Evolutionary conservation across 2,329 filamentous ascomycete species (phyloP), one percentile per base, ranked within the genome.

Genomic region (Madurella fahalii): DNA sequence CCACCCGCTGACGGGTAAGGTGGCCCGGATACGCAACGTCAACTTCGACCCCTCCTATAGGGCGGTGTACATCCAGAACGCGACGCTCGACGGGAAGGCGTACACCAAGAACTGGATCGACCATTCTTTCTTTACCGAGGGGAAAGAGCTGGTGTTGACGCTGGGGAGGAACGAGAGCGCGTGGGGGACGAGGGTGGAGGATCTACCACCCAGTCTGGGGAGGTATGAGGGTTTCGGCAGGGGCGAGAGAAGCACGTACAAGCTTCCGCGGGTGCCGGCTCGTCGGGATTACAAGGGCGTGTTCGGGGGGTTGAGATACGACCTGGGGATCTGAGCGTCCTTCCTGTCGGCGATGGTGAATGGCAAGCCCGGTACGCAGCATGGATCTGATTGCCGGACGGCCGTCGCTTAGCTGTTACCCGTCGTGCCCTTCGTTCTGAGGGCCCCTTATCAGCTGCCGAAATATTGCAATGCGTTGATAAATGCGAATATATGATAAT

Each of bases 51-150:
- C 82, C 0, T 64, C 48, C 0, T 85, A 86, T 58, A 64, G 9
- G 74, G 58, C 75, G 15, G 76, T 88, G 0, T 89, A 81, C 57
- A 82, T 89, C 11, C 85, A 89, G 69, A 82, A 72, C 41, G 86
- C 80, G 1, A 87, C 75, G 7, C 69, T 87, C 31, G 68, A 89
- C 63, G 85, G 85, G 1, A 61, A 76, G 61, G 65, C 72, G 0
- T 89, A 85, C 64, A 80, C 76, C 0, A 80, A 76, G 69, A 89
- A 82, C 64, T 89, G 85, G 85, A 71, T 89, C 13, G 76, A 78
- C 40, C 85, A 89, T 69, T 78, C 76, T 47, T 89, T 89, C 64
- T 89, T 87, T 64, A 70, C 78, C 0, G 75, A 87, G 5, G 86
- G 86, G 1, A 82, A 81, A 13, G 75, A 82, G 51, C 70, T 89